Conservation (phyloP, 75 land plant species). For the Ceratopteris richardii region DNA sequence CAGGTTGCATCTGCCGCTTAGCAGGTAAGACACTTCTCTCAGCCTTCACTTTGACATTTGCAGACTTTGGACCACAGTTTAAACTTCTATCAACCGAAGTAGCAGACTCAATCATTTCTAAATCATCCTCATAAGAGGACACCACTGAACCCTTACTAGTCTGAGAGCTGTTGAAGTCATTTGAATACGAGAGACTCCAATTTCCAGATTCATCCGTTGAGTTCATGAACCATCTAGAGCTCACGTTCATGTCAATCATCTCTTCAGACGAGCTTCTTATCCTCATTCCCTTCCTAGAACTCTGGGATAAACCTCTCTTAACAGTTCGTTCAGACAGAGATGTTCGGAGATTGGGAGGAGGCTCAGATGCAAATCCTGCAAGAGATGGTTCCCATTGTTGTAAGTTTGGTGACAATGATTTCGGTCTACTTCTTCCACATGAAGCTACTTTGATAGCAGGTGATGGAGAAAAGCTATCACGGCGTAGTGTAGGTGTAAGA, state of each 20-base stretch:
- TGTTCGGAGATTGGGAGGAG: slow-evolving; percentile 86
- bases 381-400: slow-evolving; percentile 56
- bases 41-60: neutral
- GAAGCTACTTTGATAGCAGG: slow-evolving; percentile 34
- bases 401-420: slow-evolving; percentile 67
- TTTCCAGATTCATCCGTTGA: slow-evolving; percentile 72
- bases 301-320: slow-evolving; percentile 45
- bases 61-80: neutral
- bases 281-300: slow-evolving; percentile 3
- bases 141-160: slow-evolving; percentile 51
- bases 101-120: slow-evolving; percentile 46
- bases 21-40: slow-evolving; percentile 1
- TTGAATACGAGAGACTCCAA: slow-evolving; percentile 42
- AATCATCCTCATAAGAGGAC: slow-evolving; percentile 71
- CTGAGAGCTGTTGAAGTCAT: slow-evolving; percentile 45
- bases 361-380: slow-evolving; percentile 61
- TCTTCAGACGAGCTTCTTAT: slow-evolving; percentile 15
- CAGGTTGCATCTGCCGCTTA: neutral
- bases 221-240: slow-evolving; percentile 28
- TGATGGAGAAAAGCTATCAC: slow-evolving; percentile 35
- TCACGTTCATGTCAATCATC: slow-evolving; percentile 8
- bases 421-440: slow-evolving; percentile 38
- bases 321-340: slow-evolving; percentile 52
- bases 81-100: slow-evolving; percentile 3
- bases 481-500: slow-evolving; percentile 53